These are phyloP conservation scores for Fusarium chlamydosporum DNA, from an alignment of 2,329 filamentous ascomycete genomes.

Conservation along the genomic window DNA sequence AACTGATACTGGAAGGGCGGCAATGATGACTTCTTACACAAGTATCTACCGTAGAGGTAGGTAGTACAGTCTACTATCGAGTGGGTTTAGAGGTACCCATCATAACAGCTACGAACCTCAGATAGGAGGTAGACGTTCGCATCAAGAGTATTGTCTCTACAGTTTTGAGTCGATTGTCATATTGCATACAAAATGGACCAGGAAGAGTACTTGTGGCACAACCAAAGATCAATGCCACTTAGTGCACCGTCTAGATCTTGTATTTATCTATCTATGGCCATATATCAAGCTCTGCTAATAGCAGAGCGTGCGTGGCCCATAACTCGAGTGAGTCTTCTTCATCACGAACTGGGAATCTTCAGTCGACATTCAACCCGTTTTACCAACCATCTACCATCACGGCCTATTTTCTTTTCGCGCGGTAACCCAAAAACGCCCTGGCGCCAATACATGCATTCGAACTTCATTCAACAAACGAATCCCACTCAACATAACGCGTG, in stretches of 20 bases:
- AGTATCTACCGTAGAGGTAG: background rate
- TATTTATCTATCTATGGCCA: conserved; percentile 41
- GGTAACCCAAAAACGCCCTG: conserved; percentile 48
- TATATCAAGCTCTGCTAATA: conserved; percentile 36
- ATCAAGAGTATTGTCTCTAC: too few relatives aligned
- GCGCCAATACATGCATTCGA: conserved; percentile 51
- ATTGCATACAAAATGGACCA: background rate
- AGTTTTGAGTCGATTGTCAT: background rate
- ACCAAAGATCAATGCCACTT: conserved; percentile 5
- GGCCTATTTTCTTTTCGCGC: conserved; percentile 40
- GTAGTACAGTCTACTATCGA: background rate
- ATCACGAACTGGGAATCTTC: conserved; percentile 50
- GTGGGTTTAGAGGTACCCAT: too few relatives aligned
- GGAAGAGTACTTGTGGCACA: background rate
- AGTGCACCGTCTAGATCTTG: conserved; percentile 15
- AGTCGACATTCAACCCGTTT: conserved; percentile 49
- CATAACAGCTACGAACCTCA: too few relatives aligned
- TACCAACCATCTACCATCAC: conserved; percentile 41
- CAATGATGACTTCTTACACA: background rate
- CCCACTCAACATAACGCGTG: conserved; percentile 23
- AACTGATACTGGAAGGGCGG: background rate
- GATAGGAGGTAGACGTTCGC: too few relatives aligned
- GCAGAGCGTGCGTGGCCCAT: conserved; percentile 38
- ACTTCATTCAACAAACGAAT: conserved; percentile 42
- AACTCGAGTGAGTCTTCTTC: conserved; percentile 50